Evolutionary conservation across 768 basidiomycete genomes (phyloP).

Genomic region (Russula griseocarnosa): DNA sequence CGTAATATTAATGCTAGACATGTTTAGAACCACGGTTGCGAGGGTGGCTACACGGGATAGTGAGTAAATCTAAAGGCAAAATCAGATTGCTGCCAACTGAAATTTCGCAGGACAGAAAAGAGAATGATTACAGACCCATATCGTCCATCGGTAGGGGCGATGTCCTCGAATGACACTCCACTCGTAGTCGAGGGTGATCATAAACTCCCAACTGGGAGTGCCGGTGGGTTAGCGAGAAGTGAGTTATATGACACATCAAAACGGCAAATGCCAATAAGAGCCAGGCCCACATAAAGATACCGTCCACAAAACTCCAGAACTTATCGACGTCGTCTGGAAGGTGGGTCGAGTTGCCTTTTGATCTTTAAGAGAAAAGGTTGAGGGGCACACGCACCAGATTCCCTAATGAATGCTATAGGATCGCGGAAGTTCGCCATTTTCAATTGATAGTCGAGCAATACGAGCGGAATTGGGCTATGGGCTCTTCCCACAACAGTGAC

Average conservation of each 20-base stretch:
- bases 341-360: background rate
- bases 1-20: background rate
- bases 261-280: no score
- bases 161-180: background rate
- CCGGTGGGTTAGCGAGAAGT: background rate
- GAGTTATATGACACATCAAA: background rate
- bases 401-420: no score
- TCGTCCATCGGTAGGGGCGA: slow-evolving; percentile 12
- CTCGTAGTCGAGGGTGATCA: background rate
- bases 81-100: background rate
- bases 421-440: no score
- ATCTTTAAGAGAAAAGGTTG: background rate
- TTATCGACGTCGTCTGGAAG: background rate
- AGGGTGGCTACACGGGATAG: slow-evolving; percentile 6
- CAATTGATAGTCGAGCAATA: no score
- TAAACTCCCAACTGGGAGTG: background rate
- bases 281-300: background rate
- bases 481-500: no score
- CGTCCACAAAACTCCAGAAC: background rate
- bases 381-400: background rate
- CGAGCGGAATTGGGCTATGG: no score
- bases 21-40: background rate
- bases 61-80: slow-evolving; percentile 13
- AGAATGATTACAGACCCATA: slow-evolving; percentile 12
- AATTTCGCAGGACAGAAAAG: background rate